Evolutionary conservation across 495 filamentous ascomycete species (phyloP).

Genomic region (Neurospora tetrasperma): DNA sequence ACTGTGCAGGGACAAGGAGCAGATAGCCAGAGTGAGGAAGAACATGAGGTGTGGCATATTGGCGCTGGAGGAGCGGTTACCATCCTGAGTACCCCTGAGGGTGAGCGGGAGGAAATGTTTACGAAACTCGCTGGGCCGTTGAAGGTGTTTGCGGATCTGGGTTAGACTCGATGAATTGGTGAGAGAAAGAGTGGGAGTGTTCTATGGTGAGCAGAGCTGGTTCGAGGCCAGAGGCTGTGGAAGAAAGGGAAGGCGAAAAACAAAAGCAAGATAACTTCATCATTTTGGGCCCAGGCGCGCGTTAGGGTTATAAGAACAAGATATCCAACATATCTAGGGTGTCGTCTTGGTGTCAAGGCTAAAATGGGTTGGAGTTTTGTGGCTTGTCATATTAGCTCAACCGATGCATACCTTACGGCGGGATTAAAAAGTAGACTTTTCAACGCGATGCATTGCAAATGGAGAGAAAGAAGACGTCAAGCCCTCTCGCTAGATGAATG

Average conservation of each 20-base stretch:
- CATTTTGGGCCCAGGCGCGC: not conserved
- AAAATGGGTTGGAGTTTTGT: conserved; percentile 7
- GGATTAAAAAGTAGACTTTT: not conserved
- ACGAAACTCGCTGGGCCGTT: conserved; percentile 65
- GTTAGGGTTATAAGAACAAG: not conserved
- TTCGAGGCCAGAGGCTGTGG: too few species aligned
- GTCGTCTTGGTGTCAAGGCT: not conserved
- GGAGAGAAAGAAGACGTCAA: not conserved
- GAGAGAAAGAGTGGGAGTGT: not conserved
- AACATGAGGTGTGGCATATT: conserved; percentile 58
- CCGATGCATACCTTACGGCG: not conserved
- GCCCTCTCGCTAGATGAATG: not conserved
- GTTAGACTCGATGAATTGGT: not conserved
- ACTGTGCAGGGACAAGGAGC: conserved; percentile 9
- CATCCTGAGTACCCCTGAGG: conserved; percentile 60
- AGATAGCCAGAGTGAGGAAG: conserved; percentile 5
- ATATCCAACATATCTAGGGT: conserved; percentile 15
- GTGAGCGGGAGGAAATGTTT: conserved; percentile 86
- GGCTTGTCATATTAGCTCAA: conserved; percentile 4
- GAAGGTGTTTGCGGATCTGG: conserved; percentile 35
- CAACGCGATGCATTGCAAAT: not conserved
- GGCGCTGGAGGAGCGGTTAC: conserved; percentile 88
- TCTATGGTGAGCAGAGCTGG: conserved; percentile 11
- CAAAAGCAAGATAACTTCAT: not conserved
- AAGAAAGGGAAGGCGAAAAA: not conserved